Evolutionary conservation across 352 stramenopile genomes (phyloP).

Genomic region (Phytophthora pistaciae): DNA sequence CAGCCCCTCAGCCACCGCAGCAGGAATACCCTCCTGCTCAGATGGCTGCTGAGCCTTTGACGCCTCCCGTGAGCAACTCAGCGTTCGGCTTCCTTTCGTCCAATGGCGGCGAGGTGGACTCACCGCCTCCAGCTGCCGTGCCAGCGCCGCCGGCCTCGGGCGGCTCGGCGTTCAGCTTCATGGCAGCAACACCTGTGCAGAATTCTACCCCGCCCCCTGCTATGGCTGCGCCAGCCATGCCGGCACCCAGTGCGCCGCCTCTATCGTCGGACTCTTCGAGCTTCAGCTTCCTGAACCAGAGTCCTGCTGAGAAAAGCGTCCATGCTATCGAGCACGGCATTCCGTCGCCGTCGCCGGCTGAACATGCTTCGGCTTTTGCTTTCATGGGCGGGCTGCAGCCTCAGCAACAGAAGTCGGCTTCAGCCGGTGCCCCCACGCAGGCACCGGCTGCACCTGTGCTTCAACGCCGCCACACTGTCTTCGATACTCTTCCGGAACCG

Average conservation of each 20-base stretch:
- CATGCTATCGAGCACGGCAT: slow-evolving; percentile 34
- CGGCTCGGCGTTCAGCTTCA: slow-evolving; percentile 35
- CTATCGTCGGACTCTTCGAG: slow-evolving; percentile 41
- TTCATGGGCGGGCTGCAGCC: slow-evolving; percentile 45
- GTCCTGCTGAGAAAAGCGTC: slow-evolving; percentile 6
- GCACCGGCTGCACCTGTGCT: slow-evolving; percentile 14
- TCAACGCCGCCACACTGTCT: slow-evolving; percentile 53
- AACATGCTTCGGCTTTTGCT: slow-evolving; percentile 53
- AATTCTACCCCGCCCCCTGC: neutral
- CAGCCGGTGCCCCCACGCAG: slow-evolving; percentile 19
- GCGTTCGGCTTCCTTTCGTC: slow-evolving; percentile 49
- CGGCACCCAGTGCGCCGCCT: slow-evolving; percentile 37
- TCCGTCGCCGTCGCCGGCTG: slow-evolving; percentile 23
- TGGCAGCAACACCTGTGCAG: slow-evolving; percentile 12
- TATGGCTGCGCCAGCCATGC: slow-evolving; percentile 9
- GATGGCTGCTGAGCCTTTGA: slow-evolving; percentile 39
- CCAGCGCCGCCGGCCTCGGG: slow-evolving; percentile 3
- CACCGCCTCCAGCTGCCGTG: slow-evolving; percentile 5
- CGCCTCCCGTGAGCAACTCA: slow-evolving; percentile 39
- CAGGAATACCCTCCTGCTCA: slow-evolving; percentile 26
- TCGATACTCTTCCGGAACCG: slow-evolving; percentile 64
- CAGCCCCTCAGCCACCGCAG: slow-evolving; percentile 3
- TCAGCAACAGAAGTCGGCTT: slow-evolving; percentile 21
- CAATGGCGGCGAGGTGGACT: slow-evolving; percentile 34
- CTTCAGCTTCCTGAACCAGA: slow-evolving; percentile 49